Percentiles rank a stretch among this genome's conserved stretches.
Evolutionary conservation across 257 asterid genomes (phyloP).

Genomic region (Lycium ferocissimum): DNA sequence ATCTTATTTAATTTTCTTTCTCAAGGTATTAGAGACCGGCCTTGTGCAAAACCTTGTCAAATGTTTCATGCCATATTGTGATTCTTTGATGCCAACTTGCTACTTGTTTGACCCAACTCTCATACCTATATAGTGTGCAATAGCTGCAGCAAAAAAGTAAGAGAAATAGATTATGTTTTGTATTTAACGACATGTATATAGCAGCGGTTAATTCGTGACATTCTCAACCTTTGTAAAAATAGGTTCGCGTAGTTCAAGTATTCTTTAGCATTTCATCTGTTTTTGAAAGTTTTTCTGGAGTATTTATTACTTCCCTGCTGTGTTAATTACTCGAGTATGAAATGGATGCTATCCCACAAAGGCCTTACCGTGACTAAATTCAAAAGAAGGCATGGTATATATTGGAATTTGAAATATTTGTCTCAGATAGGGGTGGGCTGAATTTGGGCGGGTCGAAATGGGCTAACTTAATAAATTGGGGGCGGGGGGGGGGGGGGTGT

Average conservation of each 20-base stretch:
- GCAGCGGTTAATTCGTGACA: neutral
- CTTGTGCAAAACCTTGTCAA: neutral
- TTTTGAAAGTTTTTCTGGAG: neutral
- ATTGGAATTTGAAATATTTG: neutral
- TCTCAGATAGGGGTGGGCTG: neutral
- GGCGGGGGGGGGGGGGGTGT: no score
- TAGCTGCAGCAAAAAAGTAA: neutral
- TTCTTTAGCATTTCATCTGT: neutral
- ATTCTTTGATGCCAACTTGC: neutral
- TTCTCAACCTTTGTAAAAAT: neutral
- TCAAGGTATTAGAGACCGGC: neutral
- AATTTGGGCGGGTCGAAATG: no score
- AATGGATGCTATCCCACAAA: neutral
- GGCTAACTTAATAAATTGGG: no score
- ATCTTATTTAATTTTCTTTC: neutral
- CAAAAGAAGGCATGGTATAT: neutral
- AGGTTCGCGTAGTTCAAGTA: neutral
- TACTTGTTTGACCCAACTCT: conserved; percentile 11
- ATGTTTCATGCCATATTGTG: conserved; percentile 10
- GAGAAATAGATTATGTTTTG: conserved; percentile 1
- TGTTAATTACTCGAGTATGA: neutral
- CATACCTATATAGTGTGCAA: neutral
- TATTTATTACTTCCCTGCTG: neutral
- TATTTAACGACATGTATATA: neutral
- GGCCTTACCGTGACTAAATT: neutral